Base-by-base conservation (phyloP, 2,329 filamentous ascomycete genomes). In the Ascocoryne sarcoides region DNA sequence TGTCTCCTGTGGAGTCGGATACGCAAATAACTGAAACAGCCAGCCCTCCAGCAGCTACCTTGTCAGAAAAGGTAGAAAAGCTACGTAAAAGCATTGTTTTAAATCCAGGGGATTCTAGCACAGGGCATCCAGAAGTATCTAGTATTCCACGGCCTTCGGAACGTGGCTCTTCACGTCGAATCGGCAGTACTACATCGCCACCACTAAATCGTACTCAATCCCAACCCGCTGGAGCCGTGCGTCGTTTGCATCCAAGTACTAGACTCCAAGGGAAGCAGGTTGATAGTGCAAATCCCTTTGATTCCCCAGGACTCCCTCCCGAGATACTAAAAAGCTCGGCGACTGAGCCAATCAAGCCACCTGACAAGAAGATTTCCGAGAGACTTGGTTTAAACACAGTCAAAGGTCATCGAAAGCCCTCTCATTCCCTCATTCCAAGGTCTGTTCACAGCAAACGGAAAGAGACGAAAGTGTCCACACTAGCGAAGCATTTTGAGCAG, bases 401-500 rank as follows among this genome's bases (percentile, higher is more conserved):
- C 42, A 90, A 88, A 56, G 62, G 62, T 15, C 63, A 69, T 43
- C 64, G 71, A 18, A 80, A 79, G 54, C 59, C 62, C 1, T 67
- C 67, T 3, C 64, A 69, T n/a, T 96, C 92, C 1, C 73, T 90
- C 31, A 96, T 98, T 45, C 89, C 89, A 19, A 79, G 92, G 21
- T 92, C 92, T 18, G 77, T 95, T 19, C 79, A 83, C 37, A 57
- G 60, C 36, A 84, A 80, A 57, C 79, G 74, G 51, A 81, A 79
- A 49, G 74, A 81, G 38, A 77, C 84, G 3, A 85, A 84, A 54
- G 92, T 98, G 2, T 93, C 88, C 7, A 88, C 82, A n/a, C 70
- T 98, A 36, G 87, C 92, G 14, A 86, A 86, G 52, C 92, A 96
- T 60, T 96, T 98, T 58, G 93, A 98, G 62, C 89, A 96, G 60